These are phyloP conservation scores for Sporisorium reilianum DNA, from an alignment of 1,284 basidiomycete genomes.

Conservation along the genomic window DNA sequence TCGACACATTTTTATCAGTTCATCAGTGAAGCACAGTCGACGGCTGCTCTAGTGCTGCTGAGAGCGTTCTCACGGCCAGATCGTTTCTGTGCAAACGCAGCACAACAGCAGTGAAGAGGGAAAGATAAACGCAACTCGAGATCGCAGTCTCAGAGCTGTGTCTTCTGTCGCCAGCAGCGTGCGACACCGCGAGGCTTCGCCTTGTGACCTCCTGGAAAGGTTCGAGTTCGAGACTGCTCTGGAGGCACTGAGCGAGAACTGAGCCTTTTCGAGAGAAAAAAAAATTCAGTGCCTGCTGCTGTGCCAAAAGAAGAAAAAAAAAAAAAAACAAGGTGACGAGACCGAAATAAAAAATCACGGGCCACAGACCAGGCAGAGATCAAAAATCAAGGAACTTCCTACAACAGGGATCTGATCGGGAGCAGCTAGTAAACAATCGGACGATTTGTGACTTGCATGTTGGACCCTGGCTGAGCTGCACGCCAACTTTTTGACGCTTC, in stretches of 20 bases:
- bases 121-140: slow-evolving; percentile 2
- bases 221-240: neutral
- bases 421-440: no score
- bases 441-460: neutral
- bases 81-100: neutral
- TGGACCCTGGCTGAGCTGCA: slow-evolving; percentile 24
- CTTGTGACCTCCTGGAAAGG: slow-evolving; percentile 1
- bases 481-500: neutral
- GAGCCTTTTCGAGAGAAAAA: neutral
- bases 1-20: neutral
- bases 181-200: slow-evolving; percentile 2
- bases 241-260: neutral
- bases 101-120: neutral
- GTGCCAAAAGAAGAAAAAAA: slow-evolving; percentile 5
- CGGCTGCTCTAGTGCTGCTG: neutral
- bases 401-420: neutral
- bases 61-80: neutral
- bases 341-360: slow-evolving; percentile 12
- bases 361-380: slow-evolving; percentile 21
- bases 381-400: slow-evolving; percentile 8
- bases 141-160: slow-evolving; percentile 9
- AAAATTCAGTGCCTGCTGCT: slow-evolving; percentile 23
- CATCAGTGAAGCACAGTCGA: neutral
- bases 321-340: slow-evolving; percentile 14
- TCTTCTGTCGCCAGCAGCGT: neutral